A percentile compares a stretch with the other conserved stretches of the same genome.
phyloP scores from a whole-genome alignment of 2,329 filamentous ascomycete genomes.

The Beauveria bassiana region DNA sequence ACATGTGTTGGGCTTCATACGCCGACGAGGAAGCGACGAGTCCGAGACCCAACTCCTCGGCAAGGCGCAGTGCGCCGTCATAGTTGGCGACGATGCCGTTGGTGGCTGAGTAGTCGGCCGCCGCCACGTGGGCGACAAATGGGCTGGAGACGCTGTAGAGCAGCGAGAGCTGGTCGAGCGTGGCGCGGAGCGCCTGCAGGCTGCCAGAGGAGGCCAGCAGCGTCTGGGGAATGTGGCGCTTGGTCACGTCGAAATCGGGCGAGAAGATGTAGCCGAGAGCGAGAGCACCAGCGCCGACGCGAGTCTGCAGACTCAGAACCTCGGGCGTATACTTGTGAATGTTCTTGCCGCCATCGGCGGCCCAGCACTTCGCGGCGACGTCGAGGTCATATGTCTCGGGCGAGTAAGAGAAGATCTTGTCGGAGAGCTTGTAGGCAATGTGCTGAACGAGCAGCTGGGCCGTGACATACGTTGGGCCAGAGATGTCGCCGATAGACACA shows the following conservation, averaged over 20 bases:
- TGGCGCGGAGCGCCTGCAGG: conserved; percentile 69
- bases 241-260: conserved; percentile 86
- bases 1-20: conserved; percentile 93
- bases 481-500: conserved; percentile 54
- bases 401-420: conserved; percentile 97
- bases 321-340: conserved; percentile 72
- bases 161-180: conserved; percentile 84
- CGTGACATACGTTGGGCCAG: conserved; percentile 85
- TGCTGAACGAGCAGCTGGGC: conserved; percentile 93
- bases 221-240: conserved; percentile 84
- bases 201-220: conserved; percentile 81
- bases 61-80: conserved; percentile 66
- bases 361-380: conserved; percentile 73
- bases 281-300: conserved; percentile 81
- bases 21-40: conserved; percentile 78
- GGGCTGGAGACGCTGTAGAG: conserved; percentile 89
- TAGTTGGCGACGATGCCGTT: conserved; percentile 82
- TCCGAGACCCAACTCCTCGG: conserved; percentile 84
- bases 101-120: conserved; percentile 68
- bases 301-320: conserved; percentile 75
- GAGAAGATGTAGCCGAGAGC: conserved; percentile 97
- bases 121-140: conserved; percentile 85
- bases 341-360: conserved; percentile 62
- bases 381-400: conserved; percentile 91
- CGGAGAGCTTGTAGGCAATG: conserved; percentile 87